These are phyloP conservation scores for Bretschneidera sinensis DNA, from an alignment of 345 rosid species.

Conservation along the genomic window DNA sequence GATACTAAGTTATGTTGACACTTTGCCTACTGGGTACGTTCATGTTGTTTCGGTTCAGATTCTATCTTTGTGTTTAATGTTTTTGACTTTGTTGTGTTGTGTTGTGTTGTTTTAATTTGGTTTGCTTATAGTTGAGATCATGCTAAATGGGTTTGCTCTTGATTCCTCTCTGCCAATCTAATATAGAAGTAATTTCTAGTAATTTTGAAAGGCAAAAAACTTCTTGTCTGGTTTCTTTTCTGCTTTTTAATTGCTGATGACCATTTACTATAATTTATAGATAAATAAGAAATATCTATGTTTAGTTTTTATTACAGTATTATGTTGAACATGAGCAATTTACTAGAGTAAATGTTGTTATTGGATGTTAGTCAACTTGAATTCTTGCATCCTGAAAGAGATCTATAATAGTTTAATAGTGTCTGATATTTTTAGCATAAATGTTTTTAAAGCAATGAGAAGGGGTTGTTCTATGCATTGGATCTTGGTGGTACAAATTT, in stretches of 20 bases:
- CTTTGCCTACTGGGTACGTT: constrained; percentile 69
- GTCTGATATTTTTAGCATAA: constrained; percentile 1
- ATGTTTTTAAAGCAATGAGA: constrained; percentile 51
- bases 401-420: background rate
- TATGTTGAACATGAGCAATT: too few relatives aligned
- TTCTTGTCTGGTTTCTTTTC: too few relatives aligned
- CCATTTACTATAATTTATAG: too few relatives aligned
- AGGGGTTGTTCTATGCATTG: constrained; percentile 81
- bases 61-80: background rate
- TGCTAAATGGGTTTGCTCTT: too few relatives aligned
- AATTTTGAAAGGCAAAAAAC: too few relatives aligned
- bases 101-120: background rate
- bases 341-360: too few relatives aligned
- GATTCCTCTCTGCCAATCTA: too few relatives aligned
- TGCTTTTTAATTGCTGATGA: too few relatives aligned
- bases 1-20: constrained; percentile 74
- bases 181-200: too few relatives aligned
- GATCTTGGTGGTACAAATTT: constrained; percentile 93
- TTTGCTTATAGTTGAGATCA: constrained; percentile 1
- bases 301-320: too few relatives aligned
- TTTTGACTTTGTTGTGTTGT: background rate
- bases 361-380: background rate
- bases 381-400: background rate
- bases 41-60: background rate
- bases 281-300: too few relatives aligned